phyloP scores from a whole-genome alignment of 768 basidiomycete genomes.

The Pulveroboletus sp. region DNA sequence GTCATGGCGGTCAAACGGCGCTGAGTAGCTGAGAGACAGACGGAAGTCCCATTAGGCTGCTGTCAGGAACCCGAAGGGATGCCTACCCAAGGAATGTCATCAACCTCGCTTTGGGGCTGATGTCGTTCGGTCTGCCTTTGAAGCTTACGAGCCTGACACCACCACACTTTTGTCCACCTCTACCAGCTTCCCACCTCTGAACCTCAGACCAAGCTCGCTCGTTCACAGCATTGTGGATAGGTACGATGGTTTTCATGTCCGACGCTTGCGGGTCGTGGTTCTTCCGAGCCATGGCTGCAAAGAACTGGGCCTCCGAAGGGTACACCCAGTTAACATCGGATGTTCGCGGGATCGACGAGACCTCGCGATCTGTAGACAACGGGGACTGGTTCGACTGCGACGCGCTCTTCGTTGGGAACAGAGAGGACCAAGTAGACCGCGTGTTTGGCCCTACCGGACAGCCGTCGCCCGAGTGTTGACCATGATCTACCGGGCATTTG shows the following conservation, averaged over 20 bases:
- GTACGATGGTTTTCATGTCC: slow-evolving; percentile 96
- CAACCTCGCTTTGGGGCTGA: slow-evolving; percentile 74
- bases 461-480: slow-evolving; percentile 26
- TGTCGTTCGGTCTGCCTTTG: slow-evolving; percentile 79
- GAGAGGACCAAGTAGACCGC: slow-evolving; percentile 40
- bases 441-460: slow-evolving; percentile 68
- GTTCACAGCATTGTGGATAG: slow-evolving; percentile 99
- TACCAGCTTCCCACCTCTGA: slow-evolving; percentile 73
- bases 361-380: slow-evolving; percentile 71
- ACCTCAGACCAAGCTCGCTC: slow-evolving; percentile 87
- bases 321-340: slow-evolving; percentile 87
- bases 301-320: slow-evolving; percentile 98
- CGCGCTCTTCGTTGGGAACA: slow-evolving; percentile 18
- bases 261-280: slow-evolving; percentile 78
- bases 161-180: slow-evolving; percentile 79
- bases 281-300: slow-evolving; percentile 93
- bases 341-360: slow-evolving; percentile 81
- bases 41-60: neutral
- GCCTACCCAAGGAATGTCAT: slow-evolving; percentile 84
- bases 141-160: slow-evolving; percentile 83
- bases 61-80: neutral
- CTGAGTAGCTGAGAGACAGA: slow-evolving; percentile 60
- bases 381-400: slow-evolving; percentile 14
- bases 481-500: slow-evolving; percentile 50
- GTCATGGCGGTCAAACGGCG: slow-evolving; percentile 96